Evolutionary conservation across 2,329 filamentous ascomycete species (phyloP), one percentile per base, ranked within the genome.

Genomic region (Xylariomycetidae sp.): DNA sequence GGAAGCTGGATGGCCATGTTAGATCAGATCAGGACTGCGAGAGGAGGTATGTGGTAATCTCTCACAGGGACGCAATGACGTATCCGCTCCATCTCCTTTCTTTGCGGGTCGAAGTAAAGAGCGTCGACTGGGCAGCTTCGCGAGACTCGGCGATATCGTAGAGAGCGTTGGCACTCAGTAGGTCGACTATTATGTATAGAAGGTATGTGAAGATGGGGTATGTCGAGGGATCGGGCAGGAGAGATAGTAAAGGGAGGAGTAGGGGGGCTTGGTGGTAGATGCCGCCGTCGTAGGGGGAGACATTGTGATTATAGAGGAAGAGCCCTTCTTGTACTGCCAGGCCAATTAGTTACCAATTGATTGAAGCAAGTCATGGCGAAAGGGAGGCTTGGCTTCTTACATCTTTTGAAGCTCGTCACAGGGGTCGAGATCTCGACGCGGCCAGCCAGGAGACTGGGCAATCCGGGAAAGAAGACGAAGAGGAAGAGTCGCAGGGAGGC

Each of bases 361-460:
- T 19, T 13, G 12, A 22, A 15, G 6, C n/a, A 30, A 6, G 14
- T 20, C 12, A 13, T 22, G 22, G 12, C n/a, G 4, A 20, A 28
- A 30, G 12, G 5, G 16, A 14, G 15, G 16, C 4, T 10, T 27
- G 18, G 9, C 18, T 16, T 16, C 83, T 62, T 72, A 94, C 89
- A 70, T 77, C 92, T 79, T 70, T 97, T 97, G 76, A 96, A 98
- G 74, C 90, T 95, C 50, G 88, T 96, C 29, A 97, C 85, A 25
- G 92, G 90, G 15, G 92, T 98, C 27, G 92, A 96, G 53, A 98
- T 84, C 70, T 98, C 92, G 51, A 96, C 92, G 56, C 92, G 84
- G 45, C 84, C 85, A 14, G 88, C 92, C 42, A 98, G 72, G 42
- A 95, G 72, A 58, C 88, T 81, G 33, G 90, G 86, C 25, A 98